Evolutionary conservation across 1,139 yeast genomes (phyloP), one percentile per base, ranked within the genome.

Genomic region (Saccharomycopsis hybrid): DNA sequence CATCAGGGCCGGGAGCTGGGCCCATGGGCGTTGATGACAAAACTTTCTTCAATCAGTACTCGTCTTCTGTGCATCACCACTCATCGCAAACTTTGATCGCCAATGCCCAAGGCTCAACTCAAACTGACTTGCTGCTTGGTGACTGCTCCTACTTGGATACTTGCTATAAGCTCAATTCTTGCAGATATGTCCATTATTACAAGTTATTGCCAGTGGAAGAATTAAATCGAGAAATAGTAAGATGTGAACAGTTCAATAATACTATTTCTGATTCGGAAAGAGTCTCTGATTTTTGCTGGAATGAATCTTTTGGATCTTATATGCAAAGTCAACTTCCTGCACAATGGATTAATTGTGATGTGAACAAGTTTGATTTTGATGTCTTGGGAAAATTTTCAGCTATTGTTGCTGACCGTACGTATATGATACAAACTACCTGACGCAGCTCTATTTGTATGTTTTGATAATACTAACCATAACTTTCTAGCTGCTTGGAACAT

Each of bases 91-190:
- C 37, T 28, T 7, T 7, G 5, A 38, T 46, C 25, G n/a, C 52
- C 1, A 51, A 51, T 32, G 41, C 48, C 29, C 11, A 11, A 13
- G 54, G 55, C 25, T 64, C 63, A 44, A 53, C 55, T 25, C 76
- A 73, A 50, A 80, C 96, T 0, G 97, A 90, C 60, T 52, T 66
- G 1, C 67, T 72, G 27, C 65, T 87, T n/a, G 97, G 97, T 0
- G 97, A 90, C 64, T 90, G 97, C 61, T 89, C 96, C 3, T 90
- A 90, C 61, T 72, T 90, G 55, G 97, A 90, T 62, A 89, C 97
- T 1, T 90, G 97, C 60, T 96, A 87, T 66, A 88, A 89, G 64
- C 77, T 85, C 65, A 80, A 78, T 56, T 71, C 80, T 3, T 90
- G 97, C 65, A 72, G 95, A 32, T 90, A 85, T 62, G 72, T 87